A percentile compares a stretch with the other conserved stretches of the same genome.
These are phyloP conservation scores for Sequoia sempervirens DNA, from an alignment of 75 land plant genomes.

Conservation along the genomic window DNA sequence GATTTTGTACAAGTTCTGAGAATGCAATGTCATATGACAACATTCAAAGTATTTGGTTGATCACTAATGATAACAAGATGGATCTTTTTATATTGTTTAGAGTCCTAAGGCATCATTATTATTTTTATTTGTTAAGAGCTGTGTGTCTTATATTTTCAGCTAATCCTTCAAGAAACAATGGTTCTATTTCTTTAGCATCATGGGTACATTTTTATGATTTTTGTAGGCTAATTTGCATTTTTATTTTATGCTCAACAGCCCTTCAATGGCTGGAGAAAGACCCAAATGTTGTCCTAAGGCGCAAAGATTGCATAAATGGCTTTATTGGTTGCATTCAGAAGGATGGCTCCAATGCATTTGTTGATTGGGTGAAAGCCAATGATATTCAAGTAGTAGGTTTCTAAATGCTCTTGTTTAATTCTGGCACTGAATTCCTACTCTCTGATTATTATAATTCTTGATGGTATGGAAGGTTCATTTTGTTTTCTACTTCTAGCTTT, in stretches of 20 bases:
- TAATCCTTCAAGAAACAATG: neutral
- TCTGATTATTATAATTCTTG: neutral
- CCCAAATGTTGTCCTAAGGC: slow-evolving; percentile 53
- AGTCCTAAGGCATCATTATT: neutral
- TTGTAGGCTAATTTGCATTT: neutral
- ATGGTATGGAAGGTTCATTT: neutral
- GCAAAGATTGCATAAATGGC: slow-evolving; percentile 84
- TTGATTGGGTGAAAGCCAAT: slow-evolving; percentile 74
- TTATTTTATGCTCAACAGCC: slow-evolving; percentile 35
- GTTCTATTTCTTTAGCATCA: neutral
- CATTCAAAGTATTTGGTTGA: neutral
- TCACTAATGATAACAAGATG: neutral
- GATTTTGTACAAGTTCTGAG: neutral
- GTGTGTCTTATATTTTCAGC: neutral
- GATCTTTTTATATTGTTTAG: neutral
- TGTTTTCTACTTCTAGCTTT: neutral
- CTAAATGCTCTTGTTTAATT: neutral
- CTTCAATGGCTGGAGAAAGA: slow-evolving; percentile 79
- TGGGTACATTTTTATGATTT: neutral
- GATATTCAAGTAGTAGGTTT: slow-evolving; percentile 54
- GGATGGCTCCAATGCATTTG: slow-evolving; percentile 79
- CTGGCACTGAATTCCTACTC: neutral
- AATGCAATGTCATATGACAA: neutral
- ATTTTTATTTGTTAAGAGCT: neutral
- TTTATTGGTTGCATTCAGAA: slow-evolving; percentile 61